phyloP scores from a whole-genome alignment of 78 protist species.

The Dictyostelium discoideum region DNA sequence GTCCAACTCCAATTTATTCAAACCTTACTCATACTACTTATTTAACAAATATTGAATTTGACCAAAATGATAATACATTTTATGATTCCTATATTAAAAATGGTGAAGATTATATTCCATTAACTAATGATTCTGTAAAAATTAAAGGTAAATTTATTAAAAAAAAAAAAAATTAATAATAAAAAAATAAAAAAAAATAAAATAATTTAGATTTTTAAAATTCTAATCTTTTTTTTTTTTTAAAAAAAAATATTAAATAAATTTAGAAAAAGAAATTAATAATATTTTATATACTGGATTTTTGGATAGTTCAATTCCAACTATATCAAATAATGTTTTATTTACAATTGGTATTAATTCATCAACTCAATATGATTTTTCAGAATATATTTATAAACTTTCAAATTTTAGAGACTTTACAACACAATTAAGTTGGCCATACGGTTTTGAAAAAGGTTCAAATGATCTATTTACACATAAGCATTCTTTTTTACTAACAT shows the following conservation, averaged over 20 bases:
- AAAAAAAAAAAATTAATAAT: too few relatives aligned
- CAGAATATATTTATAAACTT: background rate
- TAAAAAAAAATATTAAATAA: too few relatives aligned
- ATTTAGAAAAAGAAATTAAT: background rate
- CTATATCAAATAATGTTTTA: background rate
- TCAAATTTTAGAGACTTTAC: too few relatives aligned
- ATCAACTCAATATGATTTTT: background rate
- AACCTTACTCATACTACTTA: background rate
- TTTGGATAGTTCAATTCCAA: background rate
- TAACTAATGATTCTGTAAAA: background rate
- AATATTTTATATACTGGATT: background rate
- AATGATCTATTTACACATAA: background rate
- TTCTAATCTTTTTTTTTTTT: too few relatives aligned
- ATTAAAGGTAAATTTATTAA: background rate
- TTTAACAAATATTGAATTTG: background rate
- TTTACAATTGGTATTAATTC: background rate
- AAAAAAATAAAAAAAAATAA: too few relatives aligned
- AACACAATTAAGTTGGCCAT: background rate
- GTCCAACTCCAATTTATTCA: background rate
- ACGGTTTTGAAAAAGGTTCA: background rate
- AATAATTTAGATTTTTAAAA: too few relatives aligned
- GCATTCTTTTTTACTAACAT: background rate
- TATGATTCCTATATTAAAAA: background rate
- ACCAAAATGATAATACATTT: background rate
- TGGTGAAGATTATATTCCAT: background rate